Evolutionary conservation across 1,139 yeast species (phyloP), one percentile per base, ranked within the genome.

Genomic region (Debaryomyces coudertii): DNA sequence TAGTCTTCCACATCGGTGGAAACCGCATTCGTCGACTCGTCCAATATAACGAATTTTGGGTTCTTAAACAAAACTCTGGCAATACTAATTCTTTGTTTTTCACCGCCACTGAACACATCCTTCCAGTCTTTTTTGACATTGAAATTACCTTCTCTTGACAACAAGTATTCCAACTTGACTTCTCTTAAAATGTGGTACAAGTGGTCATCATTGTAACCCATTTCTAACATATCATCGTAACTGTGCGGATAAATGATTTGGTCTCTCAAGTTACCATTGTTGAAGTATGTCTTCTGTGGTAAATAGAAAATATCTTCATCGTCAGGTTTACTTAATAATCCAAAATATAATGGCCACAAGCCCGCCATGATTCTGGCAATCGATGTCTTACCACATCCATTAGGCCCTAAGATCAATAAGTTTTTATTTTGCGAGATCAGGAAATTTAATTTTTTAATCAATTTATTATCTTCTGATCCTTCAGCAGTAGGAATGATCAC

Each of bases 21-120:
- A 12, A 92, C 93, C 0, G 98, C 97, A 61, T 90, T 88, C 8
- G 97, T 92, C 28, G 96, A 89, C 66, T 92, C 97, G 66, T 92
- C 98, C 53, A 92, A 77, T 5, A 92, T 82, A 2, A 92, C 93
- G 65, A 88, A 87, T 61, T 79, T 79, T 37, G 97, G 97, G 45
- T 79, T 77, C 64, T 87, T 88, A 69, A 87, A 90, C 55, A 92
- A 73, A 5, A 92, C 80, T 56, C 97, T 76, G 0, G 97, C 97
- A 72, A 92, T 87, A 67, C 90, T 85, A 62, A 90, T 79, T 59
- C 97, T 81, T 71, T 92, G 98, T 69, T 90, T 87, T 63, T 92
- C 98, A 45, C 98, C 98, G 14, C 98, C 98, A 65, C 95, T 86
- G 55, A 92, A 79, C 14, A 92, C 89, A 62, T 87, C 96, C 60